Evolutionary conservation across 306 rosid genomes (phyloP), one percentile per base, ranked within the genome.

Genomic region (Castanea mollissima): DNA sequence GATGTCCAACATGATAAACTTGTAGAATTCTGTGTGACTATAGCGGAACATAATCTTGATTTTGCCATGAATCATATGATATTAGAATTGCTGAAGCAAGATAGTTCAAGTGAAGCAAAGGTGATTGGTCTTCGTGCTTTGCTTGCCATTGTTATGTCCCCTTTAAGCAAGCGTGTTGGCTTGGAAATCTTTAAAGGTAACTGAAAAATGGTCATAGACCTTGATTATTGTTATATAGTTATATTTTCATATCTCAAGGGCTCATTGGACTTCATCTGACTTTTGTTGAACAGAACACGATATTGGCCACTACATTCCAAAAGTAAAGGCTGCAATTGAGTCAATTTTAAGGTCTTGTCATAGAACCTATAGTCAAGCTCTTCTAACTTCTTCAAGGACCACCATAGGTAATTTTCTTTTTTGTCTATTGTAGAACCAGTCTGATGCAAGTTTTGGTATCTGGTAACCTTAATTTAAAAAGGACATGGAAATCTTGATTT

Each of bases 41-140:
- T 96, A 83, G 98, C 99, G 6, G 99, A 91, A 73, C 99, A 96
- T 82, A 96, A 91, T 82, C 97, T 96, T 83, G 99, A 96, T 83
- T 96, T 96, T 91, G 91, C 99, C 54, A 91, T 96, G 99, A 96
- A 93, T 81, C 98, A 96, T 89, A 90, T 96, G 98, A 87, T 96
- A 82, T 83, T 96, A 76, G 99, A 96, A 88, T 85, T 96, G 85
- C 88, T 96, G 76, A 96, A 91, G 88, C 98, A 87, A 89, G 98
- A 96, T 76, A 90, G 94, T 88, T 88, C 89, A 59, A 91, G 99
- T 79, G 99, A 96, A 86, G 99, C 96, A 9, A 96, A 96, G 89
- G 99, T 96, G 80, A 96, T 96, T 81, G 99, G 98, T 78, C 99
- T 96, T 55, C 99, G 98, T 78, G 92, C 97, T 81, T 90, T 96